Evolutionary conservation across 148 eudicot species (phyloP), one percentile per base, ranked within the genome.

Genomic region (Diospyros kaki): DNA sequence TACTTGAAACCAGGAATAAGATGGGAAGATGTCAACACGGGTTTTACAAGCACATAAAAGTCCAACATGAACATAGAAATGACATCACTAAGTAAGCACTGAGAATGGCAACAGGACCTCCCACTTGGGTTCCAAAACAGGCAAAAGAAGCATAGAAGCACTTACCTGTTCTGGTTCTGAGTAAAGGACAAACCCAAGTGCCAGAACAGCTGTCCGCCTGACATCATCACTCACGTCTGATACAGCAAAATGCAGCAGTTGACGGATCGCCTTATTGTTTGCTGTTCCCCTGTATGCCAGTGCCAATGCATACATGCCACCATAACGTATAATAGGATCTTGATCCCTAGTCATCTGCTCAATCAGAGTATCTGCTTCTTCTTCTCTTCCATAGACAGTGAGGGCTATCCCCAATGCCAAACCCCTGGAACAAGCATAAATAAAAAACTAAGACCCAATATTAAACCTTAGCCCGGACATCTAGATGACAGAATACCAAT

Each of bases 321-420:
- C 97, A 75, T 95, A 95, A 58, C 99, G 90, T 61, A 95, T 44
- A 40, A 95, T 95, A 67, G 99, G 97, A 81, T 95, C 99, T 82
- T 95, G 99, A 82, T 95, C 99, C 69, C 96, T 84, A 53, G 99
- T 95, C 99, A 95, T 89, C 73, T 92, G 97, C 89, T 92, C 96
- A 77, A 95, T 95, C 43, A 95, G 84, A 4, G 94, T 86, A 80
- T 95, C 99, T 8, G 99, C 99, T 85, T 89, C 99, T 84, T 95
- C 99, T 73, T 95, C 99, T 79, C 99, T 93, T 77, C 99, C 99
- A 70, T 92, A 92, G 48, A 93, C 97, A 14, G 97, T 95, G 71
- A 95, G 97, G 28, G 97, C 97, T 67, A 95, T 95, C 50, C 99
- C 99, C 78, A 95, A 83, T 4, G 97, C 96, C 70, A 95, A 80